Evolutionary conservation across 441 rosid genomes (phyloP), one percentile per base, ranked within the genome.

Genomic region (Corymbia citriodora): DNA sequence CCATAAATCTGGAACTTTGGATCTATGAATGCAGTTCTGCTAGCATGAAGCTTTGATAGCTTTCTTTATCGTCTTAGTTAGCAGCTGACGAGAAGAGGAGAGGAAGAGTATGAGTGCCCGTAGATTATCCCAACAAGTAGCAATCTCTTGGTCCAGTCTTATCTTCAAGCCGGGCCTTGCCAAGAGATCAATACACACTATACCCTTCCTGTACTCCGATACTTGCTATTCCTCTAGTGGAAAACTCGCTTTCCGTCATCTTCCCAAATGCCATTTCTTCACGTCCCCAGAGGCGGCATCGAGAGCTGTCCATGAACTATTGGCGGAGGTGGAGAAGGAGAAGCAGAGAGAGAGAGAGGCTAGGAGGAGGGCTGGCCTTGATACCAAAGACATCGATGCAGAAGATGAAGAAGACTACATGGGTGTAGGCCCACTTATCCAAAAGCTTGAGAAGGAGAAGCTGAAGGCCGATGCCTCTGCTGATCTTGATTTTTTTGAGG

Each of bases 331-430:
- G 4, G 94, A 94, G 93, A 93, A 87, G 49, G 96, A 95, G 50
- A 94, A 90, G 92, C 92, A 91, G 91, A 92, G 94, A 45, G 97
- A 95, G 89, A 93, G 96, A 88, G 95, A 94, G n/a, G 94, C 93
- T 10, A 92, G 95, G 92, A 94, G 88, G 91, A 93, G 94, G 85
- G 94, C 93, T 53, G 99, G 99, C 54, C 92, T 96, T 23, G 96
- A 94, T 87, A 95, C 93, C 54, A 94, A 94, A 90, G 99, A 96
- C 90, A 94, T 97, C 59, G 99, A 96, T 91, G 92, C 90, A 54
- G 99, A 97, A 92, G 99, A 96, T 57, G 94, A 97, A 36, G 99
- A 96, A 92, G 99, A 98, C 61, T 97, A 94, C 92, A 88, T 96
- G 92, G 98, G 97, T 8, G 96, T 98, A 49, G 93, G 94, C 82